Base-by-base conservation (phyloP, 2,329 filamentous ascomycete genomes). In the Xylariaceae sp. region DNA sequence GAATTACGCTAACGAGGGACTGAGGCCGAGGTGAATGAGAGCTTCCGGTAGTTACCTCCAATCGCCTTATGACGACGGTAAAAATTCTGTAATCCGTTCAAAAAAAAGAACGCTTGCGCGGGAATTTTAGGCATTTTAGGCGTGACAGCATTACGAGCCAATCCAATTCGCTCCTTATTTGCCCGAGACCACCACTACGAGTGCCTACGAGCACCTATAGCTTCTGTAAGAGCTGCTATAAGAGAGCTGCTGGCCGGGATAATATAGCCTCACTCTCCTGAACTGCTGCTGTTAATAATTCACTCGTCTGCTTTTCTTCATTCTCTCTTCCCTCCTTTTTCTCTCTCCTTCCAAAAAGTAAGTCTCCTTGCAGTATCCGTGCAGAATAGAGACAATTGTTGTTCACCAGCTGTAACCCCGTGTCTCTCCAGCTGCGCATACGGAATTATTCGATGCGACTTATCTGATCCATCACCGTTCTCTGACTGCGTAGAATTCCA, bases 81-180 rank as follows among this genome's bases (percentile, higher is more conserved):
- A 51, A 57, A 51, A 57, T 37, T 50, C 49, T 51, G 49, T 30
- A 30, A 30, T 30, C 23, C 23, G 5, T 51, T 45, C 5, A 13
- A 13, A 63, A 13, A 63, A 61, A 61, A 59, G 53, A 59, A 51
- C 58, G 53, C 61, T 60, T 59, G 57, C 56, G 10, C 56, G 58
- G 57, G 48, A 64, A 62, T 56, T 45, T 59, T 56, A 53, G 50
- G 52, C 55, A 58, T 58, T 39, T 48, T 50, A 58, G 53, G 41
- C 23, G 23, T 30, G 23, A 30, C 23, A 30, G 23, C 23, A 30
- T 30, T 30, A 53, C 37, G 37, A 56, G 13, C 61, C 61, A 61
- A 63, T 61, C 58, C 56, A 47, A 44, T 41, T 13, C 45, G 52
- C 17, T 51, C 18, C 13, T 54, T 58, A 52, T 56, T 55, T 15